These are phyloP conservation scores for Metschnikowia borealis DNA, from an alignment of 805 yeast genomes.

Conservation along the genomic window DNA sequence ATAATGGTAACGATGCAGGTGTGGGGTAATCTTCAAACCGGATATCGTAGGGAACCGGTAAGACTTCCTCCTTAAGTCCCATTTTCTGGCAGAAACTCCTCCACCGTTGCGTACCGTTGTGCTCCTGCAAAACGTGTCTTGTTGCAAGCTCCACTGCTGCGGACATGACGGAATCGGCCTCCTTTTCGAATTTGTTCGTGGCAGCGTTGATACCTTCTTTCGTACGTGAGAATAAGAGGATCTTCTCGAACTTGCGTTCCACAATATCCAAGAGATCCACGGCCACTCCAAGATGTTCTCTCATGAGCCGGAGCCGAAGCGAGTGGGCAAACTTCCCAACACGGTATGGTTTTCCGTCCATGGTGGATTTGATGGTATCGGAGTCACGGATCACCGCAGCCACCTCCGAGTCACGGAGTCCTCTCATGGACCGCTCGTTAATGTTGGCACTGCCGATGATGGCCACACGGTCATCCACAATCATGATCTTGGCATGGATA, in stretches of 20 bases:
- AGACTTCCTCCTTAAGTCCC: constrained; percentile 1
- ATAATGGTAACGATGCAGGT: constrained; percentile 41
- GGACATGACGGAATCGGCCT: constrained; percentile 40
- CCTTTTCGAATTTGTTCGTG: constrained; percentile 37
- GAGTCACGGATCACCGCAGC: constrained; percentile 87
- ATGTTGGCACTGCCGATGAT: constrained; percentile 97
- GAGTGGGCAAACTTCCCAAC: constrained; percentile 91
- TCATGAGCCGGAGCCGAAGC: constrained; percentile 84
- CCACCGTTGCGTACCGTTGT: constrained; percentile 49
- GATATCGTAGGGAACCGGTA: constrained; percentile 22
- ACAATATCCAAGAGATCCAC: constrained; percentile 80
- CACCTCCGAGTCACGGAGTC: constrained; percentile 89
- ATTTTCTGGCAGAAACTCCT: constrained; percentile 23
- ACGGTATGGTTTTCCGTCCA: constrained; percentile 77
- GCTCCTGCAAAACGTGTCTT: constrained; percentile 55
- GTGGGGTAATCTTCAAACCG: constrained; percentile 22
- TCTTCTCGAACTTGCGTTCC: constrained; percentile 60
- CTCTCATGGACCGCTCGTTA: constrained; percentile 94
- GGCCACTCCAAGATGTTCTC: constrained; percentile 94
- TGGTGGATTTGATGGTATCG: constrained; percentile 59
- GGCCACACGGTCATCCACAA: constrained; percentile 90
- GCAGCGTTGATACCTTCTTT: constrained; percentile 40
- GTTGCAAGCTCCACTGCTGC: constrained; percentile 75
- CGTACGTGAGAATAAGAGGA: constrained; percentile 44
- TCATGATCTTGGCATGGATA: constrained; percentile 86